Evolutionary conservation across 73 alveolate genomes (phyloP).

Genomic region (Paramecium sexaurelia): DNA sequence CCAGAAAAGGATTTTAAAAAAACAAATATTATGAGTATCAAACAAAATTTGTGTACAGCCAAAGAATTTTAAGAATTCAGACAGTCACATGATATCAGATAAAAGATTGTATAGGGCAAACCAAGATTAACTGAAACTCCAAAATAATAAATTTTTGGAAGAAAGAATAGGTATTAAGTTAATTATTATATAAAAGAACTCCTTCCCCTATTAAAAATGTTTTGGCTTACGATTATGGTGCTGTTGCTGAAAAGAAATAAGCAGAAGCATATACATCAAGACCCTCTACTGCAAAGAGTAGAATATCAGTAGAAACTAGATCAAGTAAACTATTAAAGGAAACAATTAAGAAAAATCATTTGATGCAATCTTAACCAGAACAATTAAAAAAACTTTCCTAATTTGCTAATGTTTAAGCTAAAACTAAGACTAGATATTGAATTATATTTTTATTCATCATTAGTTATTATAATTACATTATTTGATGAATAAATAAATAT

Average conservation of each 20-base stretch:
- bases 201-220: slow-evolving; percentile 51
- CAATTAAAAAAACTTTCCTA: not conserved
- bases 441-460: not conserved
- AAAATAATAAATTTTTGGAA: not conserved
- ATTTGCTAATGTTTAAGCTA: slow-evolving; percentile 10
- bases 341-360: not conserved
- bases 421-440: slow-evolving; percentile 42
- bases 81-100: not conserved
- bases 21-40: not conserved
- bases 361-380: slow-evolving; percentile 14
- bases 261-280: slow-evolving; percentile 40
- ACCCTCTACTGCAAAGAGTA: slow-evolving; percentile 46
- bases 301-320: slow-evolving; percentile 44
- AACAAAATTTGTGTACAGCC: not conserved
- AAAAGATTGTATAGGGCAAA: not conserved
- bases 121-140: not conserved
- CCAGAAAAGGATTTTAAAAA: slow-evolving; percentile 21
- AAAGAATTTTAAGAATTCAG: slow-evolving; percentile 32
- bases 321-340: slow-evolving; percentile 25
- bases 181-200: not conserved
- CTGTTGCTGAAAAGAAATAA: slow-evolving; percentile 2
- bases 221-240: slow-evolving; percentile 20
- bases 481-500: not conserved
- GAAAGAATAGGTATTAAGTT: slow-evolving; percentile 25
- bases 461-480: not conserved